Conservation (phyloP, 2,329 filamentous ascomycete species). For the Neofusicoccum parvum region DNA sequence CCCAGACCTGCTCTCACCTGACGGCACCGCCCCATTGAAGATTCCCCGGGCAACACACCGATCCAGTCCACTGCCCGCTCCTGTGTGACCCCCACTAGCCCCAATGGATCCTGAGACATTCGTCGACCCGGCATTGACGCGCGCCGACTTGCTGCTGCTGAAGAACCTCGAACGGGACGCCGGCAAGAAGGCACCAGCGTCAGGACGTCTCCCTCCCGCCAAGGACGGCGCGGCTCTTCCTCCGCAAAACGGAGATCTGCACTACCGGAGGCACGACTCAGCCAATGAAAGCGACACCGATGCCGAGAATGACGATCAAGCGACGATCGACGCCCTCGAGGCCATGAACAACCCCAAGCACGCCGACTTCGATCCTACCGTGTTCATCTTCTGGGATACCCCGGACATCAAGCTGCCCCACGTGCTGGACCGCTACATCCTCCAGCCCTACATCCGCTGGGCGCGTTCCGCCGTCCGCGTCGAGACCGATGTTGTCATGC, state of each 20-base stretch:
- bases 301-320: constrained; percentile 26
- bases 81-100: neutral
- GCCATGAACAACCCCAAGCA: constrained; percentile 53
- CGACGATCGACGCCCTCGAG: constrained; percentile 47
- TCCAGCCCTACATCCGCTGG: constrained; percentile 62
- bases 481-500: constrained; percentile 74
- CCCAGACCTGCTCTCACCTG: neutral
- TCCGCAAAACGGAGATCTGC: constrained; percentile 6
- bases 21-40: neutral
- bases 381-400: constrained; percentile 57
- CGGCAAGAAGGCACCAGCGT: neutral
- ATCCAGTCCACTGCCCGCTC: neutral
- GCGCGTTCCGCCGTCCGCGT: constrained; percentile 62
- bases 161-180: constrained; percentile 40
- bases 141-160: constrained; percentile 43
- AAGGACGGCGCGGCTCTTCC: neutral
- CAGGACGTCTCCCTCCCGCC: neutral
- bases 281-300: constrained; percentile 5
- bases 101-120: constrained; percentile 4
- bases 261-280: neutral
- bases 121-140: constrained; percentile 39
- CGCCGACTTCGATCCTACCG: constrained; percentile 56
- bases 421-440: constrained; percentile 51
- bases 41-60: neutral
- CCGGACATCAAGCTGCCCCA: constrained; percentile 45